Evolutionary conservation across 2,329 filamentous ascomycete genomes (phyloP).

Genomic region (Aspergillus glaucus): DNA sequence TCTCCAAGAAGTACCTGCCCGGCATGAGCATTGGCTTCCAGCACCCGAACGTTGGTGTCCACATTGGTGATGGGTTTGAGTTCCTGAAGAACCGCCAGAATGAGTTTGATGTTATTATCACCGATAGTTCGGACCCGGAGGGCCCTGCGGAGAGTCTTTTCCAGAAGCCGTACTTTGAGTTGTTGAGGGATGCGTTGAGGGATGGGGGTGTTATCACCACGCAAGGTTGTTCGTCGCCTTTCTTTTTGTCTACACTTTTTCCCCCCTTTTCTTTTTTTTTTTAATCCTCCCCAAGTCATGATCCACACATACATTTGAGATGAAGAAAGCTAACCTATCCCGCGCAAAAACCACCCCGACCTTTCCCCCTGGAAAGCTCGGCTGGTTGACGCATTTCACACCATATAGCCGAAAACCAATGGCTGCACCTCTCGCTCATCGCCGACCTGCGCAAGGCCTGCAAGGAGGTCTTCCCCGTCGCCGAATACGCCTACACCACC

Average conservation of each 20-base stretch:
- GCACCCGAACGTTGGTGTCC: constrained; percentile 86
- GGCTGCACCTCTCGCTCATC: constrained; percentile 94
- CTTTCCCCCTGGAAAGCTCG: constrained; percentile 18
- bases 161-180: constrained; percentile 91
- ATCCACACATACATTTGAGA: background rate
- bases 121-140: constrained; percentile 95
- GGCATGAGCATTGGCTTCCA: constrained; percentile 89
- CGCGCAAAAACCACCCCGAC: constrained; percentile 25
- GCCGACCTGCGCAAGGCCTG: constrained; percentile 93
- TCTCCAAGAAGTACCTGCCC: constrained; percentile 96
- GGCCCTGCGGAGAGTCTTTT: constrained; percentile 95
- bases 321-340: constrained; percentile 18
- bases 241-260: constrained; percentile 19
- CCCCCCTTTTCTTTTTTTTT: constrained; percentile 2
- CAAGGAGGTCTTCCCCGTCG: constrained; percentile 93
- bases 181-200: constrained; percentile 85
- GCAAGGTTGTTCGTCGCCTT: constrained; percentile 98
- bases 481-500: constrained; percentile 96
- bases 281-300: background rate
- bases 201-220: constrained; percentile 98
- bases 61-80: constrained; percentile 97
- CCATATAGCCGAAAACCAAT: constrained; percentile 86
- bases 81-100: constrained; percentile 96
- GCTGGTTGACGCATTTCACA: constrained; percentile 22
- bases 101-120: constrained; percentile 98